phyloP scores from a whole-genome alignment of 2,329 filamentous ascomycete genomes.

The Cercospora beticola region DNA sequence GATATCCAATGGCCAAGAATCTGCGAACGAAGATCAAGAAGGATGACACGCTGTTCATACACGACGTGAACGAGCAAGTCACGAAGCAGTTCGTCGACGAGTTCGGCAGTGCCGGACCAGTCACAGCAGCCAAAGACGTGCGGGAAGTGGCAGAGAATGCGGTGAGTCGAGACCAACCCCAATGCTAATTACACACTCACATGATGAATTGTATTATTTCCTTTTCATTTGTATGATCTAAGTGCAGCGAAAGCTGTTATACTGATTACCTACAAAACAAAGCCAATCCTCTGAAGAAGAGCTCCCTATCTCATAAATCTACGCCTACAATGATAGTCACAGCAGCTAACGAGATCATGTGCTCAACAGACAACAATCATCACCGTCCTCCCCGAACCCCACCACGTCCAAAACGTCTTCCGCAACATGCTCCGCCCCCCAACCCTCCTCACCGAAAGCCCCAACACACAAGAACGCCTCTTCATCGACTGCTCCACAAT shows the following conservation, averaged over 20 bases:
- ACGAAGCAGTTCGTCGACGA: conserved; percentile 60
- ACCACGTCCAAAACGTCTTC: conserved; percentile 83
- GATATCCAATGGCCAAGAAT: conserved; percentile 72
- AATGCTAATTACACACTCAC: background rate
- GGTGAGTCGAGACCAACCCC: conserved; percentile 50
- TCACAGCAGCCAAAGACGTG: conserved; percentile 58
- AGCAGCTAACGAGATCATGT: background rate
- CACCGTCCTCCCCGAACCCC: conserved; percentile 84
- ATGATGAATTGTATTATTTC: conserved; percentile 27
- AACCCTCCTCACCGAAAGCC: conserved; percentile 50
- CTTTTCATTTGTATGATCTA: conserved; percentile 66
- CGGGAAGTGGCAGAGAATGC: conserved; percentile 65
- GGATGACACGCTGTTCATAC: conserved; percentile 62
- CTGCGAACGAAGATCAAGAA: conserved; percentile 64
- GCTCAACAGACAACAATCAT: conserved; percentile 72
- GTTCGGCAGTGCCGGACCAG: conserved; percentile 37
- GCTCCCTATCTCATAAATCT: background rate
- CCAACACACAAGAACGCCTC: conserved; percentile 60
- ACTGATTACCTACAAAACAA: conserved; percentile 62
- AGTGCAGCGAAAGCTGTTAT: conserved; percentile 60
- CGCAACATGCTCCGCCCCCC: conserved; percentile 67
- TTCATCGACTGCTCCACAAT: conserved; percentile 98
- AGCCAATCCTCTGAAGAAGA: conserved; percentile 71
- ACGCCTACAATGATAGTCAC: background rate
- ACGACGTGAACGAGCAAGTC: conserved; percentile 63